Evolutionary conservation across 495 filamentous ascomycete genomes (phyloP), one percentile per base, ranked within the genome.

Genomic region (Beverwykella pulmonaria): DNA sequence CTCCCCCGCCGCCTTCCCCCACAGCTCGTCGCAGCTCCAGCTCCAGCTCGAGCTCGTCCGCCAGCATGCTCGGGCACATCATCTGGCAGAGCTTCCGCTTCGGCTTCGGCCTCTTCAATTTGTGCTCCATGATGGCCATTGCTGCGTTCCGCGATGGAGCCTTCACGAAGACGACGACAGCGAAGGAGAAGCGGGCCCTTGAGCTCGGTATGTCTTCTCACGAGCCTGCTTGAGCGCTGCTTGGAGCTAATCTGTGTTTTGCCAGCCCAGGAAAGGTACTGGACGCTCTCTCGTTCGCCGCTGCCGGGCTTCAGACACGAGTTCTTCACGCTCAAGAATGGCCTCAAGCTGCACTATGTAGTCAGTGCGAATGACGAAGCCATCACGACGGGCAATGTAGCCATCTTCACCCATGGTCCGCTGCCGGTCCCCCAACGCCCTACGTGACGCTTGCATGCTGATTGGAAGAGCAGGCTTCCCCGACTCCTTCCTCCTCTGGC

Each of bases 401-500:
- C 84, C 12, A 80, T 87, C 36, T 82, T 85, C 71, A 76, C 86
- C 27, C 84, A 87, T 68, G 84, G 69, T 66, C 25, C 29, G 63
- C 30, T 2, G 26, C n/a, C 15, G 22, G 2, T 27, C 29, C 25
- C 20, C 5, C 12, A 34, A 12, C 2, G 17, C 6, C 39, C 17
- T 34, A 5, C 8, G 26, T 10, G 30, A 27, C 19, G 7, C 23
- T n/a, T 47, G n/a, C 20, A 62, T 9, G 14, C 58, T 39, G 32
- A 57, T 26, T 56, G 10, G 14, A 58, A 27, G 1, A 34, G 6
- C 25, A 71, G 69, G 84, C 30, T 87, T 85, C 59, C 84, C 84
- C 8, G 84, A 87, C 67, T 84, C 81, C 59, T 85, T 80, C 78
- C 76, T 76, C 0, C 65, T 84, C 26, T 87, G 82, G 82, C 78